Base-by-base conservation (phyloP, 768 basidiomycete genomes). In the Pisolithus albus region DNA sequence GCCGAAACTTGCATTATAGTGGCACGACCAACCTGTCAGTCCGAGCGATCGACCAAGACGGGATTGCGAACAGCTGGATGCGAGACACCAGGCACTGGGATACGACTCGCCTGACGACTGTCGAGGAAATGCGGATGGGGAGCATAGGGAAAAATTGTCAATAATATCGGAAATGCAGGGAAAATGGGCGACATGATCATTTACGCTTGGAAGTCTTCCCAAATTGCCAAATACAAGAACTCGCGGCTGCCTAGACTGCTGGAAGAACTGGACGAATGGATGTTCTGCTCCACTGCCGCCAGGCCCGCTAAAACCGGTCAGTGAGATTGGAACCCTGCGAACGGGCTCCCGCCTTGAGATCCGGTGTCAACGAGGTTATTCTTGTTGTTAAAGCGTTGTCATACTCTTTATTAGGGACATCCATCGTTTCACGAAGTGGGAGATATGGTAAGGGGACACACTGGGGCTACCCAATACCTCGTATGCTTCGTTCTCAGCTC, bases 341-440 rank as follows among this genome's bases (percentile, higher is more conserved):
- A 76, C 9, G 72, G 73, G 10, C 79, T 80, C 28, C 83, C 82
- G 54, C 79, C 80, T 50, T 77, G 75, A 15, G 78, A 71, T 70
- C 70, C 78, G 4, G 88, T 88, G 66, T 99, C 95, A 66, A 93
- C 97, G 23, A 95, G 95, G 68, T 97, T 95, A 57, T 96, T 93
- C 42, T 95, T 95, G 48, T 84, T 84, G 73, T 99, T 95, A 70
- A 86, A 97, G 37, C 91, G 81, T 51, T 78, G 76, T 18, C 90
- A 81, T 8, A 97, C 61, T 97, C 92, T 78, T 56, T 2, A n/a
- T 18, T n/a, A n/a, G n/a, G n/a, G n/a, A n/a, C n/a, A n/a, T 15
- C 15, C 21, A 40, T 50, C 51, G 16, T 48, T 37, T 4, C 44
- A 30, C 15, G 6, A 23, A 50, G 5, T 1, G 3, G n/a, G 15